Base-by-base conservation (phyloP, 345 rosid genomes). In the Erodium maritimum region DNA sequence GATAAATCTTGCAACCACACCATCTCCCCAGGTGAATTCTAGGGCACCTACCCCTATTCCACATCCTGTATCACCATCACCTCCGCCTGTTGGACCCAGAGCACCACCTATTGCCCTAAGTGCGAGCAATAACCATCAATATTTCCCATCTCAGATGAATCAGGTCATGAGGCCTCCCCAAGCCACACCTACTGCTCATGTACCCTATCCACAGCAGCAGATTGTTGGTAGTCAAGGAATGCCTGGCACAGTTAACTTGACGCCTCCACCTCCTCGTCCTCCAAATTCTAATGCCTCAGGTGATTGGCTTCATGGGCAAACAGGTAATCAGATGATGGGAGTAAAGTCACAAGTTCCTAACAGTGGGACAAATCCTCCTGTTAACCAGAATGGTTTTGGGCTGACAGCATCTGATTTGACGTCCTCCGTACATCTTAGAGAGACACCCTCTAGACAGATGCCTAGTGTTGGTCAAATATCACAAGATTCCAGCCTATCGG, bases 1-100 rank as follows among this genome's bases (percentile, higher is more conserved):
- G 72, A 87, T 93, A 65, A 93, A 87, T 65, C 85, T 93, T 65
- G 91, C 91, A 18, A 82, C 91, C 37, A 71, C 80, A 52, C 88
- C 96, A 46, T 69, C 90, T 59, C 75, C 89, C 20, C 86, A 79
- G 65, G 4, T 50, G 24, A 68, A 57, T 48, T 67, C 82, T 21
- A 79, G 67, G 64, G 68, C 65, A 51, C 76, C 65, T 60, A 54
- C 75, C 48, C 69, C 88, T 71, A 73, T 68, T 61, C 65, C 86
- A 21, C 91, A 71, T 61, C 57, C 73, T 51, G 20, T 81, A 65
- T 61, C 79, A 57, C 61, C 51, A 55, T 29, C 80, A 69, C 60
- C 86, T 19, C 87, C 73, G 70, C 72, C 61, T 33, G 50, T 76
- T 71, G 87, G 85, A 51, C 50, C 64, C 52, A 66, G 86, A 71